Percentiles rank a stretch among this genome's conserved stretches.
Conservation (phyloP, 768 basidiomycete species). For the Clavaria fumosa region DNA sequence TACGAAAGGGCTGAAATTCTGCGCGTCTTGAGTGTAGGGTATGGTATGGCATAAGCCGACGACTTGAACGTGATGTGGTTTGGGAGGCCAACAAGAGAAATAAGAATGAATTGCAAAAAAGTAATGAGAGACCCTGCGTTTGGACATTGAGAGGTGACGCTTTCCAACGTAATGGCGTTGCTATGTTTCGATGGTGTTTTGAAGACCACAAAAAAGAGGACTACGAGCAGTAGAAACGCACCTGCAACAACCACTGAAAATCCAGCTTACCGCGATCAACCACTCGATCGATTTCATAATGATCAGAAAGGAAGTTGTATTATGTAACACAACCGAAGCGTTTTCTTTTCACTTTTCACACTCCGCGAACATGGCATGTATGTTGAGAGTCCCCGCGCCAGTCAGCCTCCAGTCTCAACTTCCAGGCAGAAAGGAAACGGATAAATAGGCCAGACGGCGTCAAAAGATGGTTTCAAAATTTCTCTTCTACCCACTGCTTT, state of each 20-base stretch:
- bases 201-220: not conserved
- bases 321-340: not conserved
- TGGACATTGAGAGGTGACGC: constrained; percentile 51
- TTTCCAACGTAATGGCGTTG: constrained; percentile 68
- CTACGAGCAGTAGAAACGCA: constrained; percentile 10
- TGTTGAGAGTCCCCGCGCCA: no score
- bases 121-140: constrained; percentile 74
- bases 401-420: no score
- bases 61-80: constrained; percentile 27
- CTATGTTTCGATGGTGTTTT: constrained; percentile 19
- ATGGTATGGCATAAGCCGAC: constrained; percentile 18
- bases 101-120: constrained; percentile 68
- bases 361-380: no score
- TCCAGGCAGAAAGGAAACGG: no score
- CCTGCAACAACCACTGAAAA: constrained; percentile 90
- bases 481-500: no score
- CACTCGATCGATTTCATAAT: constrained; percentile 21
- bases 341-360: no score
- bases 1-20: constrained; percentile 61
- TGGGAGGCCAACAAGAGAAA: constrained; percentile 61
- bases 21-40: constrained; percentile 43
- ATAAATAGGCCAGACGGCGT: no score
- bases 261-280: constrained; percentile 49
- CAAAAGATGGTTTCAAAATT: no score
- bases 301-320: not conserved